phyloP scores from a whole-genome alignment of 2,329 filamentous ascomycete genomes.

The Alternaria atra region DNA sequence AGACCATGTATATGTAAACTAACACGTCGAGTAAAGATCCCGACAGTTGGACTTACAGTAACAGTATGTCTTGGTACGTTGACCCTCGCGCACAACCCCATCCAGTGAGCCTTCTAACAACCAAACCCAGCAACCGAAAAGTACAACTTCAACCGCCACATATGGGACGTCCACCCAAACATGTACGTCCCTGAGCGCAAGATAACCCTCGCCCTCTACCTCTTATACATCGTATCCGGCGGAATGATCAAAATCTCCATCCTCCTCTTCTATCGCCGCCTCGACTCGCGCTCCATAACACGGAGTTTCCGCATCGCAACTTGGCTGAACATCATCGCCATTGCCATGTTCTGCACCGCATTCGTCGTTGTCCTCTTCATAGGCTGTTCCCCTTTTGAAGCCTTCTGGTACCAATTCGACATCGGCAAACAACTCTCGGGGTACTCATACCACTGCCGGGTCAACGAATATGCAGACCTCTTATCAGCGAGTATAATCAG shows the following conservation, averaged over 20 bases:
- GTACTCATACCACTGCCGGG: constrained; percentile 22
- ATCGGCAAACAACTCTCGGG: constrained; percentile 4
- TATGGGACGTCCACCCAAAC: constrained; percentile 24
- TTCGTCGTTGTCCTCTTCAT: constrained; percentile 23
- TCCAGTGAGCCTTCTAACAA: background rate
- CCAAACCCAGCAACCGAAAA: constrained; percentile 1
- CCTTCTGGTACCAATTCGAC: constrained; percentile 30
- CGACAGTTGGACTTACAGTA: constrained; percentile 5
- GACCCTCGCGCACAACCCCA: background rate
- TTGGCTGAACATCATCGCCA: constrained; percentile 25
- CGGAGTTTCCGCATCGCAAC: constrained; percentile 20
- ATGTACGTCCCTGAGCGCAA: constrained; percentile 20
- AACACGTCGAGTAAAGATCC: constrained; percentile 2
- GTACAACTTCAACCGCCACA: constrained; percentile 20
- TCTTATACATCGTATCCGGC: constrained; percentile 21
- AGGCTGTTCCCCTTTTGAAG: constrained; percentile 20
- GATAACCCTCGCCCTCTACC: constrained; percentile 24
- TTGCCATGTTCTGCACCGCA: constrained; percentile 19
- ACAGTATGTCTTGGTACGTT: background rate
- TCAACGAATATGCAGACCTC: constrained; percentile 28
- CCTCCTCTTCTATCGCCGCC: constrained; percentile 33
- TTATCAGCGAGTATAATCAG: constrained; percentile 23
- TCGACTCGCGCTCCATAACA: constrained; percentile 22
- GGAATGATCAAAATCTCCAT: constrained; percentile 37
- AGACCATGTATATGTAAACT: background rate